Evolutionary conservation across 352 stramenopile genomes (phyloP).

Genomic region (Phytophthora rubi): DNA sequence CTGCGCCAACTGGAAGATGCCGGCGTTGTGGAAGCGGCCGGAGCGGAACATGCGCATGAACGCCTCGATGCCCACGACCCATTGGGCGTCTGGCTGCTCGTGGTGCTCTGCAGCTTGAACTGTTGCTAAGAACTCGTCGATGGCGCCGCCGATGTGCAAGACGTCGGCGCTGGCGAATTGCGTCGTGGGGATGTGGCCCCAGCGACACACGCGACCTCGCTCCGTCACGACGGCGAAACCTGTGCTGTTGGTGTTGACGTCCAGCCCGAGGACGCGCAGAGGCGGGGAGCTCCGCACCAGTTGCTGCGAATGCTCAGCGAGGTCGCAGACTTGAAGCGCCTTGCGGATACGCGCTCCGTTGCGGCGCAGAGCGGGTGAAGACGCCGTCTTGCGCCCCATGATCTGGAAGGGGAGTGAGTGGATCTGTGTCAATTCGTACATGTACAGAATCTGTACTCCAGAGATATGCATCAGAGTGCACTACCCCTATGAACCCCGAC

Average conservation of each 20-base stretch:
- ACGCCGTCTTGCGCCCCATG: slow-evolving; percentile 23
- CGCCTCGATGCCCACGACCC: slow-evolving; percentile 84
- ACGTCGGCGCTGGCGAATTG: slow-evolving; percentile 73
- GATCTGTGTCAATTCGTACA: too few relatives aligned
- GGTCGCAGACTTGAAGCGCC: slow-evolving; percentile 46
- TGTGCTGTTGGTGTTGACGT: slow-evolving; percentile 89
- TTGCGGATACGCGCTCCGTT: slow-evolving; percentile 61
- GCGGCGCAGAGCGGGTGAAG: slow-evolving; percentile 37
- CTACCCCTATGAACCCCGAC: too few relatives aligned
- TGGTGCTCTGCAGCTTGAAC: slow-evolving; percentile 38
- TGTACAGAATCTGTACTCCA: too few relatives aligned
- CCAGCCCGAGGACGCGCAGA: slow-evolving; percentile 73
- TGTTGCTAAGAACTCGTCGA: slow-evolving; percentile 49
- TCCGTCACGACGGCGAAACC: slow-evolving; percentile 75
- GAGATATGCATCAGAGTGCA: too few relatives aligned
- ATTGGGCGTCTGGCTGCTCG: slow-evolving; percentile 30
- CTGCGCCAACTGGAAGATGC: slow-evolving; percentile 87
- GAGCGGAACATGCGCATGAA: slow-evolving; percentile 87
- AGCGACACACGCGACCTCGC: slow-evolving; percentile 53
- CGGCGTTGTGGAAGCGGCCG: slow-evolving; percentile 81
- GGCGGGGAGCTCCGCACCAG: slow-evolving; percentile 40
- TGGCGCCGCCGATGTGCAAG: slow-evolving; percentile 60
- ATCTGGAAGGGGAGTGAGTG: not conserved
- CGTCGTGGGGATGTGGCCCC: slow-evolving; percentile 65
- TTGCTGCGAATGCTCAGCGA: slow-evolving; percentile 28